Conservation (phyloP, 2,329 filamentous ascomycete species). For the Aspergillus felis region DNA sequence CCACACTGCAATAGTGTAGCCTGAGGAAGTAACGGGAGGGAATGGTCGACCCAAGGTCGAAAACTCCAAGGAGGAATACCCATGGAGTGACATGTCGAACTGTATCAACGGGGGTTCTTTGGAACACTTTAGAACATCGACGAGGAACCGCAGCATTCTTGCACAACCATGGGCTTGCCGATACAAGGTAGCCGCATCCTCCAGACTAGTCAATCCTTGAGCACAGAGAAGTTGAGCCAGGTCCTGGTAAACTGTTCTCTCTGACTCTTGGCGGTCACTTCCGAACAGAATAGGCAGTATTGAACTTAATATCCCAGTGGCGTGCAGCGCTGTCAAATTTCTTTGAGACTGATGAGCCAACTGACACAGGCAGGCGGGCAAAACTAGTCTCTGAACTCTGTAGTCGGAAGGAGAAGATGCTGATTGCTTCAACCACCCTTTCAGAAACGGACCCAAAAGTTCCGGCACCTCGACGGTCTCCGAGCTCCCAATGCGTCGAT, state of each 20-base stretch:
- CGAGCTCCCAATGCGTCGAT: slow-evolving; percentile 36
- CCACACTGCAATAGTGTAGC: slow-evolving; percentile 90
- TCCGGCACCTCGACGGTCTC: slow-evolving; percentile 43
- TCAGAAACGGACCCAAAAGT: slow-evolving; percentile 35
- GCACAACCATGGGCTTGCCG: slow-evolving; percentile 51
- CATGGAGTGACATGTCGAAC: slow-evolving; percentile 84
- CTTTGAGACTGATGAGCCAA: slow-evolving; percentile 60
- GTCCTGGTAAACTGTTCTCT: slow-evolving; percentile 58
- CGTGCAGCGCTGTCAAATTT: slow-evolving; percentile 69
- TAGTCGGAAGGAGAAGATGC: slow-evolving; percentile 46
- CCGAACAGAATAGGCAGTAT: slow-evolving; percentile 62
- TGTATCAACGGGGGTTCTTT: slow-evolving; percentile 81
- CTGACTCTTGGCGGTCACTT: slow-evolving; percentile 50
- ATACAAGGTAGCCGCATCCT: slow-evolving; percentile 76
- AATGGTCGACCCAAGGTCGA: slow-evolving; percentile 80
- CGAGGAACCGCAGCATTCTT: slow-evolving; percentile 62
- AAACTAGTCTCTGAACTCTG: slow-evolving; percentile 46
- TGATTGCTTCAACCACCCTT: slow-evolving; percentile 56
- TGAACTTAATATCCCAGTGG: slow-evolving; percentile 65
- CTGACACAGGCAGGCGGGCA: slow-evolving; percentile 61
- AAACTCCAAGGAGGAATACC: slow-evolving; percentile 86
- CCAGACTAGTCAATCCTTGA: slow-evolving; percentile 74
- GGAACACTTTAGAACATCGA: slow-evolving; percentile 70
- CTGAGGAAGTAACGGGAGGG: slow-evolving; percentile 70
- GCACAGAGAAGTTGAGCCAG: slow-evolving; percentile 66